Conservation (phyloP, 2,329 filamentous ascomycete genomes). For the Emmonsiellopsis sp. region DNA sequence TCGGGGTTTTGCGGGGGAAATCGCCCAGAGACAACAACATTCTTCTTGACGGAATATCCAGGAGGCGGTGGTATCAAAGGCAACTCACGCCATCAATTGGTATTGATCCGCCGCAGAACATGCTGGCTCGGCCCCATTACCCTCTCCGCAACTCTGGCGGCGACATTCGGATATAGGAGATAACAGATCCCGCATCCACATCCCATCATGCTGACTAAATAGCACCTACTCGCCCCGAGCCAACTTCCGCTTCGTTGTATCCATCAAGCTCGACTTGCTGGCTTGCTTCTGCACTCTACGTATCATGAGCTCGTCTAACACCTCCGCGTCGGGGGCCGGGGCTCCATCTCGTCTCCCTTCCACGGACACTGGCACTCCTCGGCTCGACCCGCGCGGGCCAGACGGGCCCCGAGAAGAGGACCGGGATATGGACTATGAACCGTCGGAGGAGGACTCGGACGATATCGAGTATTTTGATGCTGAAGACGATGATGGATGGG, state of each 20-base stretch:
- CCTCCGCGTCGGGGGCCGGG: not conserved
- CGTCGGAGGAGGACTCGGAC: slow-evolving; percentile 31
- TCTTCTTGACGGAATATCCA: not conserved
- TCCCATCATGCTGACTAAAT: not conserved
- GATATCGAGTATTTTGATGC: slow-evolving; percentile 27
- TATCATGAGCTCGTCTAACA: not conserved
- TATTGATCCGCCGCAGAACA: too few relatives aligned
- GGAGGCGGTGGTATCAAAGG: not conserved
- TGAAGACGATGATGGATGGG: slow-evolving; percentile 23
- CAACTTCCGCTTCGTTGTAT: not conserved
- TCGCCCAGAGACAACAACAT: not conserved
- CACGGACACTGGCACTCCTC: too few relatives aligned
- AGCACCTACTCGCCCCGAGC: not conserved
- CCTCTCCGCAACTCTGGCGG: not conserved
- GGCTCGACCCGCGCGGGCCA: too few relatives aligned
- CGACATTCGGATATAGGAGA: not conserved
- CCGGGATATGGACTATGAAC: slow-evolving; percentile 42
- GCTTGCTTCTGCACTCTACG: not conserved
- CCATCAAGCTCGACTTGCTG: too few relatives aligned
- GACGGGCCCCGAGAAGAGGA: not conserved
- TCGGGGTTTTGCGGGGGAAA: too few relatives aligned
- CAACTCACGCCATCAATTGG: too few relatives aligned
- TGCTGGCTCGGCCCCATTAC: too few relatives aligned
- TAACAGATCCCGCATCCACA: not conserved
- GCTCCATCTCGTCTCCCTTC: not conserved